Base-by-base conservation (phyloP, 495 filamentous ascomycete species). In the Aspergillus carlsbadensis region DNA sequence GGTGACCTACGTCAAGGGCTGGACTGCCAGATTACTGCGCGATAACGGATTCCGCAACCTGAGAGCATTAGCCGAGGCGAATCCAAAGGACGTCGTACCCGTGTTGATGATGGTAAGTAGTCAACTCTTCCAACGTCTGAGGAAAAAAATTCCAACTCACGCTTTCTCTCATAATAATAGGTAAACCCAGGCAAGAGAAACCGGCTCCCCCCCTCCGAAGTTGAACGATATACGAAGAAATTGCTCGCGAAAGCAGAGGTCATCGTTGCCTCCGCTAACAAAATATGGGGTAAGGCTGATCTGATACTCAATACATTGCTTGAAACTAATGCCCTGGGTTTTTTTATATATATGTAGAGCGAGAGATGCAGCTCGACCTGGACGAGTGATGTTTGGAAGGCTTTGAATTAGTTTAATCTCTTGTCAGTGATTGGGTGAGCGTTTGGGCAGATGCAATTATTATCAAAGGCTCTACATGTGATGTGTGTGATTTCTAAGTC, bases 1-100 rank as follows among this genome's bases (percentile, higher is more conserved):
- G 69, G 82, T 93, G 15, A 87, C 87, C 0, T 91, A 82, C 57
- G 81, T 93, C 40, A 92, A 94, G 66, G 89, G 87, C 56, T 83
- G 84, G 54, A 92, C 88, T 0, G 90, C 90, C 48, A 73, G 88
- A 5, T 69, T 90, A 4, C 86, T 94, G 52, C 84, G 87, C 71
- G 90, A 92, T 35, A 91, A 88, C 69, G 90, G 89, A 0, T 84
- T 87, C 62, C 84, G 80, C 58, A 87, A 81, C 18, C 69, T 92
- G 44, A 81, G 82, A 35, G 77, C 81, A 0, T 73, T 93, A 31
- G 87, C 89, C 1, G 86, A 84, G 52, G 85, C 87, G 0, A 78
- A 87, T 41, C 78, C 84, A 0, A 81, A 82, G 47, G 87, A 88
- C 54, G 65, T 92, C 43, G 72, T 89, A 3, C 83, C 86, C n/a